Percentiles rank a stretch among this genome's conserved stretches.
These are phyloP conservation scores for Arthrobotrys megalospora DNA, from an alignment of 2,329 filamentous ascomycete species.

Conservation along the genomic window DNA sequence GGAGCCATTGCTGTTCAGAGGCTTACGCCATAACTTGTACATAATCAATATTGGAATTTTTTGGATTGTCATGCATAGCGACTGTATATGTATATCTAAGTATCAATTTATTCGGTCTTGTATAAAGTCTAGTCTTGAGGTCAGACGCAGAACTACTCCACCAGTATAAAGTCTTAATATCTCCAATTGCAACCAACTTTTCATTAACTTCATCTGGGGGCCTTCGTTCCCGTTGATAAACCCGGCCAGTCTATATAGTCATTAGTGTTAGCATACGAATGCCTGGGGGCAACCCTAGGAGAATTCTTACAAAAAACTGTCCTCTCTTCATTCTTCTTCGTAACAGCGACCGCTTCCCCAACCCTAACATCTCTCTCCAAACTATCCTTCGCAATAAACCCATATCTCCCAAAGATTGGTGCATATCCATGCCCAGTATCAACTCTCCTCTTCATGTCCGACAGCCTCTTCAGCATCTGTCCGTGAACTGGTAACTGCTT, in stretches of 20 bases:
- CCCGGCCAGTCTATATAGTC: constrained; percentile 65
- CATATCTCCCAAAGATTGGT: constrained; percentile 82
- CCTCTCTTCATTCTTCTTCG: constrained; percentile 70
- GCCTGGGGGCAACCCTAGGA: neutral
- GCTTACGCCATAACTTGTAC: constrained; percentile 2
- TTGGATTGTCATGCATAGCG: too few relatives aligned
- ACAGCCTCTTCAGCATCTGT: constrained; percentile 78
- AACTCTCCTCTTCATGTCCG: constrained; percentile 75
- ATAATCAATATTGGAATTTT: too few relatives aligned
- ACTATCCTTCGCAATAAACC: constrained; percentile 70
- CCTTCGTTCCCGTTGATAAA: constrained; percentile 62
- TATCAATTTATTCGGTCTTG: neutral
- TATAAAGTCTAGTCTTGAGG: too few relatives aligned
- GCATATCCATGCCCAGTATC: constrained; percentile 78
- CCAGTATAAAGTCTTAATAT: neutral
- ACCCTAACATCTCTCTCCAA: constrained; percentile 70
- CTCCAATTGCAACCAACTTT: neutral
- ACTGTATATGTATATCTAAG: neutral
- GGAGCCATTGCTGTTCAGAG: constrained; percentile 56
- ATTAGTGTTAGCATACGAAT: constrained; percentile 4
- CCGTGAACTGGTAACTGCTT: constrained; percentile 73
- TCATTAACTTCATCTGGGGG: neutral
- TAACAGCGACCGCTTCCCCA: constrained; percentile 74
- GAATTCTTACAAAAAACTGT: constrained; percentile 72
- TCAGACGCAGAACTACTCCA: too few relatives aligned